A percentile compares a stretch with the other conserved stretches of the same genome.
Conservation (phyloP, 1,284 basidiomycete species). For the Paramarasmius palmivorus region DNA sequence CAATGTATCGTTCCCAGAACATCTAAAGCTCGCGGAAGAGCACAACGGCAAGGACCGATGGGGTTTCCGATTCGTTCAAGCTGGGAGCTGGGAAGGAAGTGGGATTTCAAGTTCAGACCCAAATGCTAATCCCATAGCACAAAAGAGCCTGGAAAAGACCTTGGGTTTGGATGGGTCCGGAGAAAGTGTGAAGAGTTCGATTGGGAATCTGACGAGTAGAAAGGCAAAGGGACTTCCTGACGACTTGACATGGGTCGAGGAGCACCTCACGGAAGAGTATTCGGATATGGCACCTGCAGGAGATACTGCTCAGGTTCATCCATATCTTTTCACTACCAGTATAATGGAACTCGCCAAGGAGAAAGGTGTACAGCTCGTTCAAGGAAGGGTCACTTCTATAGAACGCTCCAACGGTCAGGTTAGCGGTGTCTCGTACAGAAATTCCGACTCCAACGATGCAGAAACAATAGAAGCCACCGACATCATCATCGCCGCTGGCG, state of each 20-base stretch:
- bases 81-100: conserved; percentile 68
- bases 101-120: conserved; percentile 36
- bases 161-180: conserved; percentile 38
- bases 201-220: conserved; percentile 22
- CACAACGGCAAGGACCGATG: conserved; percentile 75
- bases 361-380: conserved; percentile 46
- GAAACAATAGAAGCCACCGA: conserved; percentile 53
- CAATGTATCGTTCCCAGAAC: conserved; percentile 77
- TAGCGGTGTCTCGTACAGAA: conserved; percentile 53
- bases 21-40: conserved; percentile 75
- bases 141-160: conserved; percentile 56
- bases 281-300: conserved; percentile 58
- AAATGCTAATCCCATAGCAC: conserved; percentile 27
- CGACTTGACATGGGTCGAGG: conserved; percentile 65
- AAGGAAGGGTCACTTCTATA: conserved; percentile 45
- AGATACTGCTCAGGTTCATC: conserved; percentile 81
- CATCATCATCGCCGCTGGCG: conserved; percentile 80
- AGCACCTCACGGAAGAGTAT: conserved; percentile 59
- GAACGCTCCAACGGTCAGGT: conserved; percentile 41
- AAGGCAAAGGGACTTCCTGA: conserved; percentile 49
- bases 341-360: conserved; percentile 72
- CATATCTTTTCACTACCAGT: conserved; percentile 76
- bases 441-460: conserved; percentile 31
- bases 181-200: conserved; percentile 17
- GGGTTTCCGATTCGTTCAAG: conserved; percentile 77